Evolutionary conservation across 2,329 filamentous ascomycete species (phyloP).

Genomic region (Ilyonectria robusta): DNA sequence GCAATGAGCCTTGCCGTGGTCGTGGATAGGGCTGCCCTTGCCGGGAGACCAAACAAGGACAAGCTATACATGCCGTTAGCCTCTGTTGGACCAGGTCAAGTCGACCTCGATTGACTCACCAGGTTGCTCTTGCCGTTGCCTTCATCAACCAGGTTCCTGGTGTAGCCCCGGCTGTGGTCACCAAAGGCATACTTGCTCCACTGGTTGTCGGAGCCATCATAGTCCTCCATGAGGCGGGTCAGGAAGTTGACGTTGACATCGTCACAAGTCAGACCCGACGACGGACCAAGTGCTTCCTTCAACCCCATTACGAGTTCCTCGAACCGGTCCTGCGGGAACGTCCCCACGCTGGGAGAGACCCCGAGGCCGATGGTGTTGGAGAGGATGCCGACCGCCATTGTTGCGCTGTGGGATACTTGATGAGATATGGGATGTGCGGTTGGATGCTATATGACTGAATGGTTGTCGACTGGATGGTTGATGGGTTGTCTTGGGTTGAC

Average conservation of each 20-base stretch:
- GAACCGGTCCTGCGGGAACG: constrained; percentile 65
- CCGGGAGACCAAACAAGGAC: constrained; percentile 92
- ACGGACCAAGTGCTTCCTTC: constrained; percentile 81
- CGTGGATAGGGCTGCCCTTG: constrained; percentile 87
- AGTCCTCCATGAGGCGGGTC: constrained; percentile 79
- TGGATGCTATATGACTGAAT: constrained; percentile 37
- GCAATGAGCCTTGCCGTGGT: constrained; percentile 91
- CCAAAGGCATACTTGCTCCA: constrained; percentile 84
- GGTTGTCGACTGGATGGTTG: constrained; percentile 30
- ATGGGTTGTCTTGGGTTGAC: constrained; percentile 19
- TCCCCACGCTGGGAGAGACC: constrained; percentile 41
- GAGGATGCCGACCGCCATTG: constrained; percentile 55
- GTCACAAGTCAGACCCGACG: constrained; percentile 84
- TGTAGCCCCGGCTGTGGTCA: constrained; percentile 81
- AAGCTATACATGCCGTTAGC: constrained; percentile 66
- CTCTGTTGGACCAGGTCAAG: constrained; percentile 18
- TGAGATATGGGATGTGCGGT: constrained; percentile 8
- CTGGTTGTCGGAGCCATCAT: constrained; percentile 76
- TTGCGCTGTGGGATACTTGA: constrained; percentile 19
- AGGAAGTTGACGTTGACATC: constrained; percentile 84
- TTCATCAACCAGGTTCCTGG: constrained; percentile 89
- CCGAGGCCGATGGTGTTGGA: constrained; percentile 44
- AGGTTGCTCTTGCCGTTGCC: constrained; percentile 86
- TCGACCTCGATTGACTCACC: constrained; percentile 59
- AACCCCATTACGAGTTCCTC: constrained; percentile 81